Evolutionary conservation across 1,284 basidiomycete genomes (phyloP).

Genomic region (Melampsora larici-populina): DNA sequence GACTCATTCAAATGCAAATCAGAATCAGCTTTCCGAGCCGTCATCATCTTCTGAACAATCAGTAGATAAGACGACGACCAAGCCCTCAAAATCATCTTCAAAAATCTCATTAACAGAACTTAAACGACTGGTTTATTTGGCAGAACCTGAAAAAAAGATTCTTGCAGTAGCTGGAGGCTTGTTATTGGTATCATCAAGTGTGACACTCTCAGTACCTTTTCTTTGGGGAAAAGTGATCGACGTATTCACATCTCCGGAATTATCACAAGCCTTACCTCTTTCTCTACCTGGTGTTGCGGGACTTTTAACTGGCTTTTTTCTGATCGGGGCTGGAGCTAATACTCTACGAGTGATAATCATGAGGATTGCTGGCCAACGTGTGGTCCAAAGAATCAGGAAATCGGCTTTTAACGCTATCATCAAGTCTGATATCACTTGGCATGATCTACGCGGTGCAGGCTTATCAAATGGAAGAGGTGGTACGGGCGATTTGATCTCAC

Average conservation of each 20-base stretch:
- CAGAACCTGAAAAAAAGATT: conserved; percentile 49
- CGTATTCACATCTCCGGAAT: conserved; percentile 71
- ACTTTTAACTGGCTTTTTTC: conserved; percentile 73
- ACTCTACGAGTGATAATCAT: conserved; percentile 83
- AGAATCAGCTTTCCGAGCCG: background rate
- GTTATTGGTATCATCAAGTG: conserved; percentile 57
- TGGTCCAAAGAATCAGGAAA: conserved; percentile 76
- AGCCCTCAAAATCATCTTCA: background rate
- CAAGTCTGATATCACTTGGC: conserved; percentile 49
- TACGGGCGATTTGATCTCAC: conserved; percentile 87
- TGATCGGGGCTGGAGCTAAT: conserved; percentile 80
- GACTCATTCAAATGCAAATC: background rate
- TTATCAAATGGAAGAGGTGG: conserved; percentile 68
- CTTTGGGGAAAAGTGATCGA: conserved; percentile 88
- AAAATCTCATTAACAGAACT: conserved; percentile 15
- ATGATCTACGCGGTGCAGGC: conserved; percentile 46
- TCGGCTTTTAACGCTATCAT: background rate
- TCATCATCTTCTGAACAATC: background rate
- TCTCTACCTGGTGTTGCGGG: conserved; percentile 76
- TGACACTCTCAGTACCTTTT: conserved; percentile 85
- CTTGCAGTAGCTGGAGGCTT: conserved; percentile 49
- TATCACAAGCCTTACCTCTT: conserved; percentile 57
- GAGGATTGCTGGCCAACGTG: conserved; percentile 82
- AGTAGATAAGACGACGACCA: background rate
- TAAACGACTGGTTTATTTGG: conserved; percentile 49